phyloP scores from a whole-genome alignment of 2,329 filamentous ascomycete species.

The Pseudocercospora eumusae region DNA sequence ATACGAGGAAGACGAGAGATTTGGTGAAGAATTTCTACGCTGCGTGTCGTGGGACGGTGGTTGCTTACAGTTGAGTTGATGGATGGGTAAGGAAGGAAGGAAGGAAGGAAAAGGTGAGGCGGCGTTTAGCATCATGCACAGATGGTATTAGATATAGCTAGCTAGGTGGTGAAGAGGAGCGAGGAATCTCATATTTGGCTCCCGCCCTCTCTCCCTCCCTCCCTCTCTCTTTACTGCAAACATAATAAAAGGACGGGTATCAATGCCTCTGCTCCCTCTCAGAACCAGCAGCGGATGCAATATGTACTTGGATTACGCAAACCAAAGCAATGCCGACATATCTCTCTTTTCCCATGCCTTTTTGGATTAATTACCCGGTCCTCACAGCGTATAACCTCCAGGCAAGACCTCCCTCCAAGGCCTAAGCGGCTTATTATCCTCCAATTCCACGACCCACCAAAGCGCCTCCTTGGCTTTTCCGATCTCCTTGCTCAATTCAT shows the following conservation, averaged over 20 bases:
- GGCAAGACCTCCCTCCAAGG: slow-evolving; percentile 65
- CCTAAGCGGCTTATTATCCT: slow-evolving; percentile 78
- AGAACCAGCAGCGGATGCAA: too few relatives aligned
- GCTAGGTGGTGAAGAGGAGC: not conserved
- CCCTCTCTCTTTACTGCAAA: too few relatives aligned
- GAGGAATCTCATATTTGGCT: not conserved
- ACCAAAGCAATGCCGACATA: too few relatives aligned
- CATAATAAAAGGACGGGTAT: too few relatives aligned
- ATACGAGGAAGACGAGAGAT: slow-evolving; percentile 61
- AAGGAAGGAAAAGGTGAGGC: too few relatives aligned
- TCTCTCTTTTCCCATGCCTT: too few relatives aligned
- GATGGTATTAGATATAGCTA: not conserved
- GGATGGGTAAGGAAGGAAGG: not conserved
- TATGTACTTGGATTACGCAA: too few relatives aligned
- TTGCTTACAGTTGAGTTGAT: slow-evolving; percentile 22
- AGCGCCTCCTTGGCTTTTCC: slow-evolving; percentile 89
- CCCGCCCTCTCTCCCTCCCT: not conserved
- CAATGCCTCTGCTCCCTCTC: too few relatives aligned
- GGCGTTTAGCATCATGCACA: not conserved
- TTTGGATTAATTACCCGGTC: too few relatives aligned
- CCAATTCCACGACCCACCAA: slow-evolving; percentile 97
- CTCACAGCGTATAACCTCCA: slow-evolving; percentile 34
- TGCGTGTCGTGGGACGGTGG: slow-evolving; percentile 56
- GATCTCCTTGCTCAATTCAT: slow-evolving; percentile 81
- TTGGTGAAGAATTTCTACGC: slow-evolving; percentile 73